phyloP scores from a whole-genome alignment of 805 yeast species.

The Jamesozyma jinghongensis region DNA sequence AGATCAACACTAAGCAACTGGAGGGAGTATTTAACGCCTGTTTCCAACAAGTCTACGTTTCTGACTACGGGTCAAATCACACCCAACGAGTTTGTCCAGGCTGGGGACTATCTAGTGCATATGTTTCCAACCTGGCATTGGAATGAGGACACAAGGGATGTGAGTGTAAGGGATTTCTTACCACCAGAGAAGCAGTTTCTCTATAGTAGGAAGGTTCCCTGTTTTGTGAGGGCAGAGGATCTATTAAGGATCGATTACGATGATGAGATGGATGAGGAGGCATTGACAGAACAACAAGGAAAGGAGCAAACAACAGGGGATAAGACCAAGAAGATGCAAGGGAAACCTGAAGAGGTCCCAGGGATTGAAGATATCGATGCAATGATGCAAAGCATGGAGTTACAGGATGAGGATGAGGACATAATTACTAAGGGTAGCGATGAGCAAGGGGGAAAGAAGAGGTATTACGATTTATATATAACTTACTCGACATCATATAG shows the following conservation, averaged over 20 bases:
- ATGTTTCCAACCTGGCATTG: constrained; percentile 98
- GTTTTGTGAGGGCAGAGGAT: constrained; percentile 57
- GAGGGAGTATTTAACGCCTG: constrained; percentile 90
- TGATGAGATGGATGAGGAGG: constrained; percentile 24
- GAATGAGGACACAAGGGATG: constrained; percentile 40
- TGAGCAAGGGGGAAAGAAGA: constrained; percentile 31
- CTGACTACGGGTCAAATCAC: constrained; percentile 82
- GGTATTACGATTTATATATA: constrained; percentile 83
- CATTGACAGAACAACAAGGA: constrained; percentile 9
- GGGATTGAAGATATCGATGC: constrained; percentile 20
- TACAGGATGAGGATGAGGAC: constrained; percentile 36
- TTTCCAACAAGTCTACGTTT: constrained; percentile 79
- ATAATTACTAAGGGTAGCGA: constrained; percentile 18
- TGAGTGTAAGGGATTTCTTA: constrained; percentile 44
- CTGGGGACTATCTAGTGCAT: constrained; percentile 86
- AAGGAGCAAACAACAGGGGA: constrained; percentile 1
- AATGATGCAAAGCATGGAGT: constrained; percentile 22
- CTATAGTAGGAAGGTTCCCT: constrained; percentile 85
- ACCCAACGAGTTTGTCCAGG: constrained; percentile 88
- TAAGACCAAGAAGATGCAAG: not conserved
- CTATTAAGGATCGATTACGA: constrained; percentile 37
- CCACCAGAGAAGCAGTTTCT: constrained; percentile 83
- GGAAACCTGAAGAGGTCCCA: not conserved
- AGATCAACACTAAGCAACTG: constrained; percentile 75
- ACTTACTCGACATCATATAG: constrained; percentile 91